Evolutionary conservation across 352 stramenopile genomes (phyloP).

Genomic region (Globisporangium orthogonon): DNA sequence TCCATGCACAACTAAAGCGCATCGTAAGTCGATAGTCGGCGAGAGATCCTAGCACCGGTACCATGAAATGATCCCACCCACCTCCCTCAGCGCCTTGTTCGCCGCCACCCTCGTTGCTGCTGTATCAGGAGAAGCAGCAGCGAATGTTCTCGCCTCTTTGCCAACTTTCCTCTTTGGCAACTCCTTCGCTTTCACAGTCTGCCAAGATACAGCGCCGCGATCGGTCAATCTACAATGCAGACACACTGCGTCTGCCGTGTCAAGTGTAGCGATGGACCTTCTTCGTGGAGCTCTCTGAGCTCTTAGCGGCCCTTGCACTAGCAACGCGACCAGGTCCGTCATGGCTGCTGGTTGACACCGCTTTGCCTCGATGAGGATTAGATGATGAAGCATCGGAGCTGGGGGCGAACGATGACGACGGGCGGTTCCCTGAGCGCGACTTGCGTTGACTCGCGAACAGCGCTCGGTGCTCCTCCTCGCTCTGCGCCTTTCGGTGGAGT

Average conservation of each 20-base stretch:
- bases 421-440: neutral
- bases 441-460: constrained; percentile 6
- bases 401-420: neutral
- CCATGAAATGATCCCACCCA: neutral
- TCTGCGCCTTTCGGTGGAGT: constrained; percentile 8
- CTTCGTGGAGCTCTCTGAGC: neutral
- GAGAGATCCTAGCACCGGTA: neutral
- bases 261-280: neutral
- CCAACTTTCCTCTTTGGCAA: neutral
- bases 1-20: constrained; percentile 12
- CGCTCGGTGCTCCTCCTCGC: constrained; percentile 9
- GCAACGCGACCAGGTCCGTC: neutral
- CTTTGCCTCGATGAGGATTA: neutral
- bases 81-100: constrained; percentile 13
- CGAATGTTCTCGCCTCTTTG: neutral
- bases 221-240: neutral
- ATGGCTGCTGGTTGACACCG: neutral
- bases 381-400: constrained; percentile 9
- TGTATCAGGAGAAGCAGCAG: constrained; percentile 2
- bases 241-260: neutral
- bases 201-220: neutral
- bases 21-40: neutral
- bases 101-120: neutral
- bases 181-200: constrained; percentile 5
- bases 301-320: neutral